These are phyloP conservation scores for Mortierella sp. DNA, from an alignment of 371 early-diverging fungal genomes.

Conservation along the genomic window DNA sequence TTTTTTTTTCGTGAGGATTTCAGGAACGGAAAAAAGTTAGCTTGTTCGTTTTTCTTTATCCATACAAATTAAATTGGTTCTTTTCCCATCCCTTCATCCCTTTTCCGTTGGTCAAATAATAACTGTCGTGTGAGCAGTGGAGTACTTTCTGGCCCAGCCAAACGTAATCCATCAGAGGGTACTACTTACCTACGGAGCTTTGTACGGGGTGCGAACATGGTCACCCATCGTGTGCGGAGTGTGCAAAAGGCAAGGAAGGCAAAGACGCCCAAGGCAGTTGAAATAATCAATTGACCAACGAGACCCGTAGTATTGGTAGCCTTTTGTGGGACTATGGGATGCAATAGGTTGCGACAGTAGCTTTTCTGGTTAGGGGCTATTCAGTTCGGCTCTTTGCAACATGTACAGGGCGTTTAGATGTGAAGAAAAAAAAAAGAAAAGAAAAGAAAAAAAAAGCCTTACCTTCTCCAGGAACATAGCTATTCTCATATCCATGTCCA, in stretches of 20 bases:
- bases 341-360: neutral
- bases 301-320: constrained; percentile 45
- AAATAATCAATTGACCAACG: constrained; percentile 61
- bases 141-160: neutral
- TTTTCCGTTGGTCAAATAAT: neutral
- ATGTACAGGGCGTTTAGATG: neutral
- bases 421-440: constrained; percentile 18
- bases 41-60: no score
- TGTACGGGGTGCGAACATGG: constrained; percentile 73
- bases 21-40: constrained; percentile 8
- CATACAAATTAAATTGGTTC: no score
- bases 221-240: constrained; percentile 65
- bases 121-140: no score
- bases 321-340: constrained; percentile 21
- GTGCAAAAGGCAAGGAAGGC: constrained; percentile 67
- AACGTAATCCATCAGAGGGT: no score
- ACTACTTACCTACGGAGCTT: constrained; percentile 67
- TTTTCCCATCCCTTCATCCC: constrained; percentile 8
- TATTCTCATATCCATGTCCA: neutral
- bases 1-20: constrained; percentile 31
- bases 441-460: neutral
- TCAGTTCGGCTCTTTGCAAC: neutral
- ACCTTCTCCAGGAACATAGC: neutral
- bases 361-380: neutral
- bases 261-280: constrained; percentile 59